Evolutionary conservation across 2,329 filamentous ascomycete species (phyloP).

Genomic region (Shiraia sp.): DNA sequence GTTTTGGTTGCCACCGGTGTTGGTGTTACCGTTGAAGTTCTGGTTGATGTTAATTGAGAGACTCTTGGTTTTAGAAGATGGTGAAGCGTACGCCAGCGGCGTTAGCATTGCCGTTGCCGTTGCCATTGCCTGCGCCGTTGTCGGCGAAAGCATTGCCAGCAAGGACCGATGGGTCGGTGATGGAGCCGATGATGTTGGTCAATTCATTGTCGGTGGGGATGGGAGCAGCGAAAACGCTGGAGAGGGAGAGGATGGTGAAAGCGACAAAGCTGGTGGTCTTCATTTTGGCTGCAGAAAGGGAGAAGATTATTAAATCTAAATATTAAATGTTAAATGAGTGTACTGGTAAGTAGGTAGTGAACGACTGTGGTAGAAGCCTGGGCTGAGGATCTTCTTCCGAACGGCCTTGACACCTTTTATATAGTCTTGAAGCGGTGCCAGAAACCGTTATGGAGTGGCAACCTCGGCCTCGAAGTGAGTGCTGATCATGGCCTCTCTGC

Average conservation of each 20-base stretch:
- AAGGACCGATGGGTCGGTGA: conserved; percentile 8
- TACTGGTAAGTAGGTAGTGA: too few relatives aligned
- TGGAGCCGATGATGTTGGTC: conserved; percentile 10
- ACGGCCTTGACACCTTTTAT: too few relatives aligned
- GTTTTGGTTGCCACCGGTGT: conserved; percentile 3
- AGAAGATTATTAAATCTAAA: too few relatives aligned
- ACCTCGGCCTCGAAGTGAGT: too few relatives aligned
- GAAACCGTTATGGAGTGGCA: too few relatives aligned
- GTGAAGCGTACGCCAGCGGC: background rate
- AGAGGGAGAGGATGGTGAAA: conserved; percentile 16
- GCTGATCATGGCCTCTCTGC: too few relatives aligned
- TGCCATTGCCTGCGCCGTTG: conserved; percentile 4
- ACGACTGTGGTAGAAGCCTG: too few relatives aligned
- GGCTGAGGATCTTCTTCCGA: too few relatives aligned
- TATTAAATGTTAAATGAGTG: too few relatives aligned
- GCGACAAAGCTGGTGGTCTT: conserved; percentile 15
- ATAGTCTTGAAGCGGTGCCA: too few relatives aligned
- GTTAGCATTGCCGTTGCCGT: conserved; percentile 2
- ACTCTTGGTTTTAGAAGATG: conserved; percentile 2
- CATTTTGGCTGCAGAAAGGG: conserved; percentile 6
- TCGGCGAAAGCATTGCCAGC: conserved; percentile 6
- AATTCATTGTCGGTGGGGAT: conserved; percentile 8
- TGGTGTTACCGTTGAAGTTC: background rate
- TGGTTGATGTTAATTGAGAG: conserved; percentile 1
- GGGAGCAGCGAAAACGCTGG: conserved; percentile 20